Base-by-base conservation (phyloP, 2,329 filamentous ascomycete genomes). In the Paracamarosporium sp. region DNA sequence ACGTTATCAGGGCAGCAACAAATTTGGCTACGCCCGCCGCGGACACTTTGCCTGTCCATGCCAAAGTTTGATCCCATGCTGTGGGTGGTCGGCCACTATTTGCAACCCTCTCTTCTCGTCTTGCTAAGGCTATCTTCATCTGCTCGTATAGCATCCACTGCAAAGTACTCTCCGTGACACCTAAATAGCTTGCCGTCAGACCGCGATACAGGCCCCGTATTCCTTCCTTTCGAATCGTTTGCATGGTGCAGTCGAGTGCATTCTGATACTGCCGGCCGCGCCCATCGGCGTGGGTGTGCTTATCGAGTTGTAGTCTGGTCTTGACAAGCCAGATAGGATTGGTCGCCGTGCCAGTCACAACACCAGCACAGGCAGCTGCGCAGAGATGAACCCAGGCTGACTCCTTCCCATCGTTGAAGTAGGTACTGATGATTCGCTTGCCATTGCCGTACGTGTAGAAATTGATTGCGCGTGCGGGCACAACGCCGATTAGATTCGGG, bases 271-370 rank as follows among this genome's bases (percentile, higher is more conserved):
- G 88, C 51, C 93, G 83, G 57, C 84, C 81, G 61, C 85, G 80
- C 38, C 74, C 78, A 59, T 80, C 79, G 66, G 86, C 85, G 15
- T 89, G 90, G 51, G 88, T 86, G 72, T 91, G 91, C 81, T 93
- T 96, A 80, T 98, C 93, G 31, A 98, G 85, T 79, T 98, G 93
- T 67, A 98, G 76, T 30, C 93, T 84, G 38, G 93, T 98, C 83
- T 98, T 98, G 72, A 98, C 88, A 62, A 98, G 85, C 93, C 93
- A 98, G 71, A 98, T 97, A 1, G 93, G 93, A 77, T 97, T 97
- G 35, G 93, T 98, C 22, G 90, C 91, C 1, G 94, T 97, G 45
- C 91, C 91, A 0, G 94, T 97, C 6, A 89, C 88, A 41, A 97
- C 86, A 2, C 93, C 93, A 1, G 93, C 93, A 15, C 85, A 83